Base-by-base conservation (phyloP, 1,139 yeast genomes). In the Sugiyamaella japonica region DNA sequence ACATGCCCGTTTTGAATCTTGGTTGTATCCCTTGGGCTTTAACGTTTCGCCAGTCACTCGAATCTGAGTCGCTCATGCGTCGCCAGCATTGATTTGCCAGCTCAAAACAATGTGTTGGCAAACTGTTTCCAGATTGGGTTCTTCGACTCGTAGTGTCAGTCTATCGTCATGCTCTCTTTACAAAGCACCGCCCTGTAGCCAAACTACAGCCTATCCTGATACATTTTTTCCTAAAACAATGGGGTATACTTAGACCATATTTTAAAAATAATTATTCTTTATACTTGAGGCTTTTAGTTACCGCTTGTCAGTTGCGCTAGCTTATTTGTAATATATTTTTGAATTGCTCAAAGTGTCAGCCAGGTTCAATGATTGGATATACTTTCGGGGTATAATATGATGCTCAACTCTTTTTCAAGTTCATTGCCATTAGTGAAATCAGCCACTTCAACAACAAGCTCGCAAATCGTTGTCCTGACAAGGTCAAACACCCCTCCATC, bases 181-280 rank as follows among this genome's bases (percentile, higher is more conserved):
- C 28, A 20, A 3, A 20, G 16, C 29, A 16, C 10, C 13, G 13
- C 13, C 13, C 29, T 39, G 29, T 39, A 2, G 10, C 43, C 36
- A 31, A 31, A 31, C 12, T 6, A 39, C 20, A 43, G 23, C 8
- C 28, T 9, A 17, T 43, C 48, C 48, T 44, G 38, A 44, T 31
- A 44, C 48, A 25, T 44, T 44, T 32, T 44, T 44, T 32, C 39
- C 40, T 34, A 17, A 43, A 44, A 44, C 48, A 44, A 44, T 44
- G 48, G 29, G 39, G 10, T 9, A 20, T 23, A 29, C 36, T 20
- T 44, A 13, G 20, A 12, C 34, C 34, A 12, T 32, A 44, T 43
- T 43, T n/a, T 29, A 8, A 44, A 13, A 44, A 44, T 44, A 44
- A 44, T 44, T 44, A 44, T 44, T 44, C 38, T 32, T 32, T 32